phyloP scores from a whole-genome alignment of 352 stramenopile genomes.

The Globisporangium abappressorium region DNA sequence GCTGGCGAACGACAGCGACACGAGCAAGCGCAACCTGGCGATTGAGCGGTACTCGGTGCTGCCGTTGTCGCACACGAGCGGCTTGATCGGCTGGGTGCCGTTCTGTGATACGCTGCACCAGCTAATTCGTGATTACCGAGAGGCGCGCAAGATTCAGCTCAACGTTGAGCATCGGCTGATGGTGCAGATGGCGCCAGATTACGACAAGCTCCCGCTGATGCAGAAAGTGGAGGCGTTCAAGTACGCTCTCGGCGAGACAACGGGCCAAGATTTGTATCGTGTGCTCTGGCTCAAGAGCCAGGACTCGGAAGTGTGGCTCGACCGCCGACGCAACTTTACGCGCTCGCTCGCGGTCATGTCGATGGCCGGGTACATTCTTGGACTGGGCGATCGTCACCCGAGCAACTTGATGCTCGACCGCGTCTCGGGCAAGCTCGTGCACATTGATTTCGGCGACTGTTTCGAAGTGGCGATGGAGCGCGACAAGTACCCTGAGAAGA shows the following conservation, averaged over 20 bases:
- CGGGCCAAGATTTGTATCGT: constrained; percentile 97
- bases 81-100: constrained; percentile 99
- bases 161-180: constrained; percentile 98
- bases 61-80: constrained; percentile 97
- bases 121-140: constrained; percentile 97
- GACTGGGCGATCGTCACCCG: constrained; percentile 99
- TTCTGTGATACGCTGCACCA: constrained; percentile 99
- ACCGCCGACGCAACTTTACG: constrained; percentile 98
- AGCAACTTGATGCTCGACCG: constrained; percentile 99
- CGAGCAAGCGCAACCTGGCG: constrained; percentile 96
- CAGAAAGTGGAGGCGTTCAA: constrained; percentile 99
- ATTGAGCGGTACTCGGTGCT: constrained; percentile 99
- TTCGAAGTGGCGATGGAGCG: constrained; percentile 99
- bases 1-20: constrained; percentile 96
- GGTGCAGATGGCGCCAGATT: constrained; percentile 96
- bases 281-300: constrained; percentile 99
- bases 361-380: constrained; percentile 99
- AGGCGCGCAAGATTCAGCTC: constrained; percentile 91
- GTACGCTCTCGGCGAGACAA: constrained; percentile 90
- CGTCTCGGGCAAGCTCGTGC: constrained; percentile 98
- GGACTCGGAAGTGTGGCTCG: constrained; percentile 99
- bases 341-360: constrained; percentile 99
- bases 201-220: constrained; percentile 98
- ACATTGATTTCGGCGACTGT: constrained; percentile 98
- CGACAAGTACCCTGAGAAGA: constrained; percentile 99